Evolutionary conservation across 78 protist genomes (phyloP).

Genomic region (slime mould (Dictyostelium discoideum)): DNA sequence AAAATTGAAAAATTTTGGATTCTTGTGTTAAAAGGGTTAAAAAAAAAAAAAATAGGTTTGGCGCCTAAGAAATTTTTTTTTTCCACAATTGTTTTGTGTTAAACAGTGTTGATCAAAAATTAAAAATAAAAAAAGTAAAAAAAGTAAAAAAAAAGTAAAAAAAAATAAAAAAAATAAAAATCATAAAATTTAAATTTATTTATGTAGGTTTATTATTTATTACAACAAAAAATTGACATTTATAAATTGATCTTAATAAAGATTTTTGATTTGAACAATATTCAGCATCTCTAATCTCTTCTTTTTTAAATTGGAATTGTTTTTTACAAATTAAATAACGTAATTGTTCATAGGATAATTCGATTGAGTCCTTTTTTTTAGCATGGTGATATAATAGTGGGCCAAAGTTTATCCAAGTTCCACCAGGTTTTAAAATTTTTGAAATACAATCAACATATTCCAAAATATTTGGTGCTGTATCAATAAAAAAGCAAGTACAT

Average conservation of each 20-base stretch:
- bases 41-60: not conserved
- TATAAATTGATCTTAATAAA: constrained; percentile 35
- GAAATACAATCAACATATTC: constrained; percentile 91
- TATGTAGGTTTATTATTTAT: constrained; percentile 3
- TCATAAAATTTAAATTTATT: too few relatives aligned
- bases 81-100: too few relatives aligned
- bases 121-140: too few relatives aligned
- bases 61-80: too few relatives aligned
- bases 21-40: not conserved
- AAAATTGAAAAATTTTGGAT: too few relatives aligned
- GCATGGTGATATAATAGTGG: constrained; percentile 87
- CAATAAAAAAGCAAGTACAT: constrained; percentile 95
- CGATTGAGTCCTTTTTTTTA: constrained; percentile 78
- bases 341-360: constrained; percentile 78
- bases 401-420: constrained; percentile 62
- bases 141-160: not conserved
- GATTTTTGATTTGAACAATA: constrained; percentile 45
- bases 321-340: constrained; percentile 26
- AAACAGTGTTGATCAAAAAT: too few relatives aligned
- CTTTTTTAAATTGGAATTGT: constrained; percentile 51
- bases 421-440: constrained; percentile 85
- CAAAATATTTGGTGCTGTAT: constrained; percentile 95
- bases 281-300: constrained; percentile 48
- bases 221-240: constrained; percentile 62
- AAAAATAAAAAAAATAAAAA: not conserved